Conservation (phyloP, 2,329 filamentous ascomycete species). For the Ambrosiella xylebori region DNA sequence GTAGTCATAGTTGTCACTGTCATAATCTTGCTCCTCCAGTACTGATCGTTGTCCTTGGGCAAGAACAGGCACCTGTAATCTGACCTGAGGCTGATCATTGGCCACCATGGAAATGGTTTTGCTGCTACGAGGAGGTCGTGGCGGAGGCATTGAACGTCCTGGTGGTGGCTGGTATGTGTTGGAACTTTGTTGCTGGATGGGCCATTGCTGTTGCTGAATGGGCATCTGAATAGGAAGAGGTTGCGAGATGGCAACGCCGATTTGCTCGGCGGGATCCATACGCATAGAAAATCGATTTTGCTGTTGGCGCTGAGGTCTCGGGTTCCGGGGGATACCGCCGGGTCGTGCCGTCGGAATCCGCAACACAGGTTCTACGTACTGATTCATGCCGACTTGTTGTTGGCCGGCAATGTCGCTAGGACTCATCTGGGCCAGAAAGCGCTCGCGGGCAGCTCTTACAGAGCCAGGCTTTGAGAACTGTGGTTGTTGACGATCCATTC, state of each 20-base stretch:
- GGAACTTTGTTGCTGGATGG: conserved; percentile 18
- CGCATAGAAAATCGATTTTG: conserved; percentile 6
- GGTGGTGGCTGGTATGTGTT: conserved; percentile 33
- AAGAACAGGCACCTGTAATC: conserved; percentile 27
- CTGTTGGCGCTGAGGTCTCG: conserved; percentile 11
- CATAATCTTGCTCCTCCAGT: conserved; percentile 16
- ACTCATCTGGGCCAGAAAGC: neutral
- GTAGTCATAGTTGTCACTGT: conserved; percentile 17
- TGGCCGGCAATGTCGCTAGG: neutral
- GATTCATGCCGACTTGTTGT: neutral
- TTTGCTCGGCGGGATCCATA: conserved; percentile 16
- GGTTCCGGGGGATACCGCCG: conserved; percentile 8
- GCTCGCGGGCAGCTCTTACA: conserved; percentile 5
- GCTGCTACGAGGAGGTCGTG: conserved; percentile 42
- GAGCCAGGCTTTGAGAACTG: conserved; percentile 8
- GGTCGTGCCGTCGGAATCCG: neutral
- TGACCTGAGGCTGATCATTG: conserved; percentile 34
- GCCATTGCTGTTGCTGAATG: conserved; percentile 28
- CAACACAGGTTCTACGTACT: neutral
- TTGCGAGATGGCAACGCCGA: conserved; percentile 32
- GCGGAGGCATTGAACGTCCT: conserved; percentile 32
- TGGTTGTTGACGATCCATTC: conserved; percentile 11
- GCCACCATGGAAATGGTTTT: conserved; percentile 24
- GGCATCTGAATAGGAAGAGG: conserved; percentile 36
- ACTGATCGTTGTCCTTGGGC: conserved; percentile 9